Base-by-base conservation (phyloP, 306 rosid species). In the Medicago ruthenica region DNA sequence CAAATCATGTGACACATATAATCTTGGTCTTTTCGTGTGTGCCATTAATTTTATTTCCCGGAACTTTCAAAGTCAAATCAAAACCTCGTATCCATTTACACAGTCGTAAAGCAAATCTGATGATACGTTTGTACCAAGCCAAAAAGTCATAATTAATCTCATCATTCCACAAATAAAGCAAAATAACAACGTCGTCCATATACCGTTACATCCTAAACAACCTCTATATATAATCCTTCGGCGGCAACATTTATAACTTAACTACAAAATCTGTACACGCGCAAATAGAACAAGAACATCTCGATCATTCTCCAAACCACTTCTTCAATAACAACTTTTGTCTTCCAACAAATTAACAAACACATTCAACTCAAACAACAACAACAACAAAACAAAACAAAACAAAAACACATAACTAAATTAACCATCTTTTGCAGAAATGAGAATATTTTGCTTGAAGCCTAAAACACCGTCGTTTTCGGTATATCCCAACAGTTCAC, bases 361-460 rank as follows among this genome's bases (percentile, higher is more conserved):
- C 31, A 27, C 31, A 27, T 27, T 27, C 37, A 34, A 4, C 37
- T 34, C 1, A 0, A 34, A 34, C 37, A 34, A 6, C 37, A 34
- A 34, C 37, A 34, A 6, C 37, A 34, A 34, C 37, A 31, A 31
- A 3, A 31, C 36, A 3, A 31, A 31, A 31, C 36, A 31, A 31
- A 31, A 31, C 36, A 34, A 34, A 34, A 34, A 34, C 37, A 34
- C 37, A 34, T 34, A 34, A 24, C 27, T 24, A 24, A 3, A 3
- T 27, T 27, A 27, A 27, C 31, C 31, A 27, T 27, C 51, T 40
- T 17, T 65, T 3, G 4, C 6, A 53, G 31, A 71, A 2, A 79
- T 89, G 97, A 88, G 83, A 79, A 84, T 77, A 40, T 31, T 87
- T 48, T 87, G 76, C 75, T 83, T 85, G 45, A 68, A 74, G 64